A percentile compares a stretch with the other conserved stretches of the same genome.
Conservation (phyloP, 2,329 filamentous ascomycete genomes). For the Biscogniauxia marginata region DNA sequence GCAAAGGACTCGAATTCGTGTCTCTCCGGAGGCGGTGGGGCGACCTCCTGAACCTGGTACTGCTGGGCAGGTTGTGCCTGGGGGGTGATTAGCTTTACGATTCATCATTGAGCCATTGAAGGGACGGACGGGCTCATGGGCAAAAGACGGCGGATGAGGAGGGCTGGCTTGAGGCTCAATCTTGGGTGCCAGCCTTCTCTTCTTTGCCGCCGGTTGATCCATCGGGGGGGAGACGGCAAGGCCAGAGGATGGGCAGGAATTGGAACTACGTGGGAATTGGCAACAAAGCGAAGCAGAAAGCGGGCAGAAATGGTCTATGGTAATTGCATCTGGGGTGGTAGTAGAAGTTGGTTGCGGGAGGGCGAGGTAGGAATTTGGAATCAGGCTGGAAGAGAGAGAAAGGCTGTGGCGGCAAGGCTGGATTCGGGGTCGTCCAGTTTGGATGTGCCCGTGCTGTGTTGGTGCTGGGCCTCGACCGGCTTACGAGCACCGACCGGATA, state of each 20-base stretch:
- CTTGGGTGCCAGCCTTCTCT: slow-evolving; percentile 38
- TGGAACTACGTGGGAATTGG: slow-evolving; percentile 13
- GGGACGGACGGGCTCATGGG: slow-evolving; percentile 30
- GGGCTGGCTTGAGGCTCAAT: slow-evolving; percentile 33
- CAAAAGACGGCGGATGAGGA: slow-evolving; percentile 26
- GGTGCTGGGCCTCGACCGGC: no score
- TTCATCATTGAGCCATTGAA: slow-evolving; percentile 8
- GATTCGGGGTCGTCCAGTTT: slow-evolving; percentile 12
- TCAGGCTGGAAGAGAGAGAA: slow-evolving; percentile 22
- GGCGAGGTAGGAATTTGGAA: slow-evolving; percentile 4
- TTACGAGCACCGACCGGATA: no score
- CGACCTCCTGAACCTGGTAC: slow-evolving; percentile 29
- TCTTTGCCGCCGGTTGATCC: slow-evolving; percentile 40
- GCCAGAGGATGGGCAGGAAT: neutral
- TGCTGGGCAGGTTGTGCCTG: slow-evolving; percentile 25
- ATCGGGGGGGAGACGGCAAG: slow-evolving; percentile 16
- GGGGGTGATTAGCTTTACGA: slow-evolving; percentile 11
- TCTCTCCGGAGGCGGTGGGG: slow-evolving; percentile 42
- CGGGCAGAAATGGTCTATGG: slow-evolving; percentile 8
- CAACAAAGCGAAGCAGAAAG: slow-evolving; percentile 2
- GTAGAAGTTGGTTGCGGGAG: slow-evolving; percentile 8
- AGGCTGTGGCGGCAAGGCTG: slow-evolving; percentile 24
- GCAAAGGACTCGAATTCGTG: slow-evolving; percentile 67
- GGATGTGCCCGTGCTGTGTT: neutral
- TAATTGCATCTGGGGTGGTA: slow-evolving; percentile 5